Base-by-base conservation (phyloP, 495 filamentous ascomycete species). In the Neohortaea acidophila region DNA sequence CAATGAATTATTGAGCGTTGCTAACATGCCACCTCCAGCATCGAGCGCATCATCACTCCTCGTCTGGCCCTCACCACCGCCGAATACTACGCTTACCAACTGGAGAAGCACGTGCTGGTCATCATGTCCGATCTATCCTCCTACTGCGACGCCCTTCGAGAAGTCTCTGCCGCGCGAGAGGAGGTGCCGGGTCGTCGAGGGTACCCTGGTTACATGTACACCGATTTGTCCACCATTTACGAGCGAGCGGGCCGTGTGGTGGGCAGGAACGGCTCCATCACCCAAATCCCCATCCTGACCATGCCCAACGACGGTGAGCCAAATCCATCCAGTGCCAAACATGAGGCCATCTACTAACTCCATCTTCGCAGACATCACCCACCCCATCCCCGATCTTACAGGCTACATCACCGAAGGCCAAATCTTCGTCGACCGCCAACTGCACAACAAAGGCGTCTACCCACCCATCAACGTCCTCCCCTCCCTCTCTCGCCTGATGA, bases 121-220 rank as follows among this genome's bases (percentile, higher is more conserved):
- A 96, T 99, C 58, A 79, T 99, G 59, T 96, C 91, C 25, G 91
- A 99, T 72, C 65, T 99, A 28, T 86, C 91, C 9, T 81, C 91
- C 13, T 99, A 96, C 70, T 99, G 91, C 59, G 91, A 99, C 60
- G 91, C 91, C 47, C 76, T 99, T 45, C 91, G 91, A 64, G 91
- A 94, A 61, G 86, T 94, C 28, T 99, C 91, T 12, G 85, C 91
- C 31, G 91, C 91, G 27, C 73, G 91, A 62, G 91, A 99, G 72
- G 91, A 99, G 81, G 91, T 99, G 29, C 91, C 91, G 41, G 91
- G 91, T 69, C 87, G 91, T 61, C 85, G 91, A 72, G 91, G 91
- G 68, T 99, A 92, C 67, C 91, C 91, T 35, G 91, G 91, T 84
- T 99, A 99, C 70, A 99, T 99, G 91, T 99, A 99, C 69, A 99